Conservation (phyloP, 345 rosid genomes). For the Lumnitzera littorea region DNA sequence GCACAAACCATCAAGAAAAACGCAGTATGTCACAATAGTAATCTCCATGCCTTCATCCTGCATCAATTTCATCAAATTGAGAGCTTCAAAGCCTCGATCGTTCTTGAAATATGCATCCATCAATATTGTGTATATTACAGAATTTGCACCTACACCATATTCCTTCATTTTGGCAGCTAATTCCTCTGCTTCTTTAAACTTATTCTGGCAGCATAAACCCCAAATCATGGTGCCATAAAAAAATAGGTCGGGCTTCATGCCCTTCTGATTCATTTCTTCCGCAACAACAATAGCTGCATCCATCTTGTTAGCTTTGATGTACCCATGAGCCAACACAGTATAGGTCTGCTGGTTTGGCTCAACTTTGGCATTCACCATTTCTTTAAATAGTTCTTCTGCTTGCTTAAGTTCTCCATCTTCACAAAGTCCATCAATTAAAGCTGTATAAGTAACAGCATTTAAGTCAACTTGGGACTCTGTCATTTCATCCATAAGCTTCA, state of each 20-base stretch:
- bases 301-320: conserved; percentile 40
- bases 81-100: conserved; percentile 37
- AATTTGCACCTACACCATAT: conserved; percentile 32
- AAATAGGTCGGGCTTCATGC: conserved; percentile 40
- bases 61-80: conserved; percentile 43
- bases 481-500: conserved; percentile 60
- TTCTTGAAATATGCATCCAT: conserved; percentile 63
- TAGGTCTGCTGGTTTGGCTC: conserved; percentile 46
- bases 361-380: conserved; percentile 33
- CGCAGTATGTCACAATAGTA: conserved; percentile 62
- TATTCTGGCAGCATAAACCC: conserved; percentile 50
- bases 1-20: conserved; percentile 67
- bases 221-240: conserved; percentile 56
- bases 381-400: conserved; percentile 48
- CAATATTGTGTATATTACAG: conserved; percentile 44
- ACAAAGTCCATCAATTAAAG: conserved; percentile 53
- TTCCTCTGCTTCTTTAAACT: conserved; percentile 39
- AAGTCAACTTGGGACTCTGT: conserved; percentile 30
- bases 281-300: conserved; percentile 39
- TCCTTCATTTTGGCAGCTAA: conserved; percentile 48
- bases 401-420: conserved; percentile 39
- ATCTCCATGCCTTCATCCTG: conserved; percentile 31
- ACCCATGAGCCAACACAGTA: conserved; percentile 55
- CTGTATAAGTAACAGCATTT: conserved; percentile 55
- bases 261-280: conserved; percentile 40